Evolutionary conservation across 352 stramenopile genomes (phyloP), one percentile per base, ranked within the genome.

Genomic region (Phytophthora cajani): DNA sequence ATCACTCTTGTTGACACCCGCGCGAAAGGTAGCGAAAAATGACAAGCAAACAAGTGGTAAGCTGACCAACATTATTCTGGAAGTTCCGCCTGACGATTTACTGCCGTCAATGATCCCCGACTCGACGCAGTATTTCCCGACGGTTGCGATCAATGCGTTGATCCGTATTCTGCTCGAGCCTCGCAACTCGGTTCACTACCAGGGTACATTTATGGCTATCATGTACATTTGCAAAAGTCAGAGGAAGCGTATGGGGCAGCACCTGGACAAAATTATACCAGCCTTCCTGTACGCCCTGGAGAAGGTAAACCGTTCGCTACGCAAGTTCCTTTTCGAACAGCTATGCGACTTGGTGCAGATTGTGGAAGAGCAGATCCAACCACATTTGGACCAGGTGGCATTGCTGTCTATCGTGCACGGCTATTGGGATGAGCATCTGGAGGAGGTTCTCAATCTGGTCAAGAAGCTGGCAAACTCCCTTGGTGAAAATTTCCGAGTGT

Each of bases 221-320:
- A 99, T 99, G 88, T 99, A 98, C 70, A 99, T 99, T 68, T 99
- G 99, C 81, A 97, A 98, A 74, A 97, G 89, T 52, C 89, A 99
- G 38, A 94, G 96, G 0, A 87, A 98, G 44, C 88, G 90, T 33
- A 98, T 98, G 69, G 95, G 97, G 10, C 91, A 90, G 17, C 99
- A 99, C 72, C 80, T 99, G 23, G 91, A 97, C 60, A 93, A 97
- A 49, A 98, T 99, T 75, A 96, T 99, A 30, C 98, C 98, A 27
- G 96, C 98, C 42, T 99, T 99, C 58, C 76, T 99, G 49, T 89
- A 96, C 58, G 97, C 97, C 30, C 92, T 99, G 70, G 88, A 96
- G 60, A 89, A 85, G 56, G 88, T 92, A 27, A 95, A 97, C 60
- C 77, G 78, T 11, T 94, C 91, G 36, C 71, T 97, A 38, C 80